Base-by-base conservation (phyloP, 2,329 filamentous ascomycete species). In the Pseudocercospora fijiensis region DNA sequence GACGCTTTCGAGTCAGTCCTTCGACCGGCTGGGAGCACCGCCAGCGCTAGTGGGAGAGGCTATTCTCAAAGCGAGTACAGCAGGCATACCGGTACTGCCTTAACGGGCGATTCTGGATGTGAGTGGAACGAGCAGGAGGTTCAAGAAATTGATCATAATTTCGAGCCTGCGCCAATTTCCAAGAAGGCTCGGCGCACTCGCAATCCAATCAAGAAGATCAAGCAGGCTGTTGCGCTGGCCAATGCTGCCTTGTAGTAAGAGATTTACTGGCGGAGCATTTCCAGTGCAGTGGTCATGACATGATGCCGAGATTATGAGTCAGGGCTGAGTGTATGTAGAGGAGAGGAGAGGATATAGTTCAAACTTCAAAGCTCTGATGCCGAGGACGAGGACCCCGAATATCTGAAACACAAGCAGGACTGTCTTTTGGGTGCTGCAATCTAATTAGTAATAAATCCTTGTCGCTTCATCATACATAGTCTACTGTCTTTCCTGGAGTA, bases 1-100 rank as follows among this genome's bases (percentile, higher is more conserved):
- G 69, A 62, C 56, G 68, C 67, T 61, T 52, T 71, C 30, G 64
- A 66, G 13, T 61, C 62, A 1, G 64, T 66, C 9, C 65, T 65
- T 37, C 62, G 59, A 20, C 47, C 60, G 4, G 11, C 43, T 18
- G 22, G 41, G 18, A 33, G 37, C 37, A 49, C 49, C 4, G 6
- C 51, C 26, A 57, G 60, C 37, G 26, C 22, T 8, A 60, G 43
- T 9, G 16, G 45, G 8, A 56, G 37, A 43, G 24, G 37, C 9
- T 56, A 63, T 53, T 33, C 47, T 45, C 30, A 41, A 18, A 57
- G 57, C 55, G 51, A 49, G 27, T 43, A 56, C 33, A 60, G 61
- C 57, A 63, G 57, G 27, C 56, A 51, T 6, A 51, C 47, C 10
- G 47, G 26, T 6, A 51, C 47, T 22, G 47, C 22, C 2, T 9